Evolutionary conservation across 805 yeast species (phyloP).

Genomic region (Scheffersomyces ergatensis): DNA sequence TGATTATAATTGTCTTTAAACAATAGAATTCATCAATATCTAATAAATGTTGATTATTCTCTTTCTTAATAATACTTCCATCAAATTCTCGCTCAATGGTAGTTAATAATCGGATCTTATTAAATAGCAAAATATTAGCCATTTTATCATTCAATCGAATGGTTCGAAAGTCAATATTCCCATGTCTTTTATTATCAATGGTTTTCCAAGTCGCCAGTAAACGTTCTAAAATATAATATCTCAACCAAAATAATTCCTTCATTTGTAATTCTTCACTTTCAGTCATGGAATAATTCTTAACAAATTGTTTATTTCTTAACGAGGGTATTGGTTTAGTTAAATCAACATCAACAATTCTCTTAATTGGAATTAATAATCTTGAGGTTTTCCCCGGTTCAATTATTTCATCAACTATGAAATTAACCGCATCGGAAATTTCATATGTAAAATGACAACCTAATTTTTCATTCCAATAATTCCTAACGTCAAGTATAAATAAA

Average conservation of each 20-base stretch:
- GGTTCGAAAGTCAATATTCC: slow-evolving; percentile 65
- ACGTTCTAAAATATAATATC: slow-evolving; percentile 58
- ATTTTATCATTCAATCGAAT: slow-evolving; percentile 60
- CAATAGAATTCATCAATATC: slow-evolving; percentile 50
- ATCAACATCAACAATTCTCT: slow-evolving; percentile 46
- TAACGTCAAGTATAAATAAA: slow-evolving; percentile 67
- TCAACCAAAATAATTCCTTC: slow-evolving; percentile 76
- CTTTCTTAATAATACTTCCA: slow-evolving; percentile 8
- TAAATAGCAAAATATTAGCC: slow-evolving; percentile 53
- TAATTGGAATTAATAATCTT: slow-evolving; percentile 73
- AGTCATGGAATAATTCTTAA: slow-evolving; percentile 52
- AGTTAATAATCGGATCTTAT: slow-evolving; percentile 45
- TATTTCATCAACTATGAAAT: slow-evolving; percentile 25
- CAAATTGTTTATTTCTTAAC: slow-evolving; percentile 65
- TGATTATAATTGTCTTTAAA: slow-evolving; percentile 47
- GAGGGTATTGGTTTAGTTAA: slow-evolving; percentile 65
- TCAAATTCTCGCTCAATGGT: slow-evolving; percentile 12
- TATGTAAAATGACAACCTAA: slow-evolving; percentile 27
- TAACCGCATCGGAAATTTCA: slow-evolving; percentile 16
- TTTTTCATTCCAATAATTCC: slow-evolving; percentile 76
- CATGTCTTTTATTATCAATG: slow-evolving; percentile 32
- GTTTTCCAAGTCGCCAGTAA: slow-evolving; percentile 68
- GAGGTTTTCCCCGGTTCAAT: slow-evolving; percentile 28
- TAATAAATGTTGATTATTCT: slow-evolving; percentile 30
- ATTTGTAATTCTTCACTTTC: slow-evolving; percentile 56